These are phyloP conservation scores for Penicillium steckii DNA, from an alignment of 495 filamentous ascomycete genomes.

Conservation along the genomic window DNA sequence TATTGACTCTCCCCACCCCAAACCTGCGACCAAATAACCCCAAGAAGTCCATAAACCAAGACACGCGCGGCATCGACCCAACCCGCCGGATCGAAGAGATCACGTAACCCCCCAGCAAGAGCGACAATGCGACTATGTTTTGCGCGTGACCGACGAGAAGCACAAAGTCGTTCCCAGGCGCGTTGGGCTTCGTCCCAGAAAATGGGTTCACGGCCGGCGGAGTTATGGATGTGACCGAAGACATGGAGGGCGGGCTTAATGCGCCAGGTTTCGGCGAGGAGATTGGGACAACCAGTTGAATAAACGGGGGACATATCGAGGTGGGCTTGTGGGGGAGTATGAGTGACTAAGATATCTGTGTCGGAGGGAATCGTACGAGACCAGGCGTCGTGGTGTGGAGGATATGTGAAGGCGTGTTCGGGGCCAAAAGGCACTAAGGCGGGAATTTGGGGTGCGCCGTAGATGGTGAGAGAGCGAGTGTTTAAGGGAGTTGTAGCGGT, in stretches of 20 bases:
- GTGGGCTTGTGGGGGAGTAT: conserved; percentile 69
- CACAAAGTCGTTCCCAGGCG: conserved; percentile 64
- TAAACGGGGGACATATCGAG: conserved; percentile 60
- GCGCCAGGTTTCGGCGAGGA: conserved; percentile 75
- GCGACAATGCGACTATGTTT: conserved; percentile 20
- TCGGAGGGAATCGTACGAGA: conserved; percentile 65
- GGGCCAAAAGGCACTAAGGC: conserved; percentile 50
- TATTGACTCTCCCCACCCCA: conserved; percentile 61
- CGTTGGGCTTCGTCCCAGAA: conserved; percentile 78
- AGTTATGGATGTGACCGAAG: conserved; percentile 85
- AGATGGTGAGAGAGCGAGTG: conserved; percentile 50
- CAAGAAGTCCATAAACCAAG: conserved; percentile 58
- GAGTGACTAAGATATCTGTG: conserved; percentile 83
- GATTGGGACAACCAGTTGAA: conserved; percentile 69
- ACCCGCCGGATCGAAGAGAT: conserved; percentile 48
- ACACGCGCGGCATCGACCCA: conserved; percentile 66
- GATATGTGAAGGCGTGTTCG: conserved; percentile 69
- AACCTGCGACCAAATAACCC: conserved; percentile 66
- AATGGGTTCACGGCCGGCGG: conserved; percentile 58
- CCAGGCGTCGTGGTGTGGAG: conserved; percentile 59
- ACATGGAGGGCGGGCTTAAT: conserved; percentile 79
- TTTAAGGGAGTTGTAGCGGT: conserved; percentile 4
- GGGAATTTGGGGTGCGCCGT: conserved; percentile 65
- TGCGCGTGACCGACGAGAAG: conserved; percentile 30
- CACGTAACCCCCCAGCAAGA: conserved; percentile 47